Conservation (phyloP, 257 asterid species). For the Hygrophila difformis region DNA sequence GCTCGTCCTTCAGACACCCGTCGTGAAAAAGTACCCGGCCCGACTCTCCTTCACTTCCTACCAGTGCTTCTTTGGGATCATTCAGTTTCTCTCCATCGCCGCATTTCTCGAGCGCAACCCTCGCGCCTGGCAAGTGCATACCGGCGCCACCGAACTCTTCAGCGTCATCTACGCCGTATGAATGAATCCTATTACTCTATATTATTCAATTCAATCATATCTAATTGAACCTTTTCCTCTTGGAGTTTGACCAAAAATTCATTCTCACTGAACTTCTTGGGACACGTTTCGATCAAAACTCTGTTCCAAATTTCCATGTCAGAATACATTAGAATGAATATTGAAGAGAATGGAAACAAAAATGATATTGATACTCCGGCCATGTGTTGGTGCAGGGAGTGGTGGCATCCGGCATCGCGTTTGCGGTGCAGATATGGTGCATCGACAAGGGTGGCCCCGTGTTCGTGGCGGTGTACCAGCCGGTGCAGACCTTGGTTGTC, state of each 20-base stretch:
- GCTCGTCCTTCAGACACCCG: conserved; percentile 67
- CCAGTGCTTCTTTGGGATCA: conserved; percentile 61
- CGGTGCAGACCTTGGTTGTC: conserved; percentile 80
- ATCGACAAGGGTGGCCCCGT: conserved; percentile 81
- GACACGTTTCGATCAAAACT: too few species aligned
- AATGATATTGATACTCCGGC: neutral
- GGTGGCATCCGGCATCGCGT: conserved; percentile 85
- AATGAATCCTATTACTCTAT: neutral
- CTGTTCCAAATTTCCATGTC: too few species aligned
- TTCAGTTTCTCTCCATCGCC: conserved; percentile 60
- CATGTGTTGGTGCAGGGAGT: conserved; percentile 39
- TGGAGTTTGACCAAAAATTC: too few species aligned
- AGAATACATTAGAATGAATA: neutral
- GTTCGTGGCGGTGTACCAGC: conserved; percentile 77
- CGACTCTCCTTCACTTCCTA: conserved; percentile 63
- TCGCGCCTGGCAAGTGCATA: conserved; percentile 61
- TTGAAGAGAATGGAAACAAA: neutral
- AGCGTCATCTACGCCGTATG: conserved; percentile 76
- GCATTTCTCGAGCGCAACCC: conserved; percentile 53
- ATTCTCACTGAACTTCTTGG: too few species aligned
- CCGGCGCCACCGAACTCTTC: conserved; percentile 60
- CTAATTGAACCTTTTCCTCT: too few species aligned
- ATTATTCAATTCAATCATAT: too few species aligned
- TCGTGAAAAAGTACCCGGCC: conserved; percentile 61
- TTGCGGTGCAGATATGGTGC: conserved; percentile 91